phyloP scores from a whole-genome alignment of 2,329 filamentous ascomycete species.

The Alternaria triticimaculans region DNA sequence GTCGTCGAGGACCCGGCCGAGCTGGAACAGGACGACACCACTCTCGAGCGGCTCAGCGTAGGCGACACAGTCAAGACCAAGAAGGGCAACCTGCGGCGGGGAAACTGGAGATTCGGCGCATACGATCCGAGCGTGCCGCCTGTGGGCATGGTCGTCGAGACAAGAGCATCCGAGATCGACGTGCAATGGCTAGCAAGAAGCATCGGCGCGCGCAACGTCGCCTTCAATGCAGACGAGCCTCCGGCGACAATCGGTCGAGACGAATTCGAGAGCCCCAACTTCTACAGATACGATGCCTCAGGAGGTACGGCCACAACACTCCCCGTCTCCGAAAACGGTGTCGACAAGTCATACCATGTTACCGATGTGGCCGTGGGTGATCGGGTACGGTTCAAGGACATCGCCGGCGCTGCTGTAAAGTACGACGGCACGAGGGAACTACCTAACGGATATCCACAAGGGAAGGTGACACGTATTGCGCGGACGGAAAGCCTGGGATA shows the following conservation, averaged over 20 bases:
- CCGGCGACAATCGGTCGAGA: slow-evolving; percentile 40
- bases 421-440: slow-evolving; percentile 52
- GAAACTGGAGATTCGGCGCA: slow-evolving; percentile 60
- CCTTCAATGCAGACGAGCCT: slow-evolving; percentile 40
- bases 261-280: slow-evolving; percentile 52
- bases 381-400: slow-evolving; percentile 63
- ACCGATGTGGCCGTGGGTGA: slow-evolving; percentile 54
- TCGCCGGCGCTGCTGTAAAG: slow-evolving; percentile 58
- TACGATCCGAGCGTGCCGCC: slow-evolving; percentile 59
- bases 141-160: slow-evolving; percentile 60
- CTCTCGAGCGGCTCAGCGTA: slow-evolving; percentile 49
- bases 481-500: slow-evolving; percentile 59
- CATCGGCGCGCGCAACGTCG: slow-evolving; percentile 32
- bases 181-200: slow-evolving; percentile 62
- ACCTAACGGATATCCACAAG: slow-evolving; percentile 43
- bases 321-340: slow-evolving; percentile 30
- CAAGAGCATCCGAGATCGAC: slow-evolving; percentile 53
- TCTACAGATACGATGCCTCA: slow-evolving; percentile 54
- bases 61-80: slow-evolving; percentile 61
- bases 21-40: slow-evolving; percentile 44
- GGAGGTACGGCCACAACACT: slow-evolving; percentile 29
- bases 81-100: slow-evolving; percentile 59
- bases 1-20: slow-evolving; percentile 57
- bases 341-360: slow-evolving; percentile 41
- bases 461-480: slow-evolving; percentile 54